A percentile compares a stretch with the other conserved stretches of the same genome.
phyloP scores from a whole-genome alignment of 177 flowering plant species.

The Vitis hybrid region DNA sequence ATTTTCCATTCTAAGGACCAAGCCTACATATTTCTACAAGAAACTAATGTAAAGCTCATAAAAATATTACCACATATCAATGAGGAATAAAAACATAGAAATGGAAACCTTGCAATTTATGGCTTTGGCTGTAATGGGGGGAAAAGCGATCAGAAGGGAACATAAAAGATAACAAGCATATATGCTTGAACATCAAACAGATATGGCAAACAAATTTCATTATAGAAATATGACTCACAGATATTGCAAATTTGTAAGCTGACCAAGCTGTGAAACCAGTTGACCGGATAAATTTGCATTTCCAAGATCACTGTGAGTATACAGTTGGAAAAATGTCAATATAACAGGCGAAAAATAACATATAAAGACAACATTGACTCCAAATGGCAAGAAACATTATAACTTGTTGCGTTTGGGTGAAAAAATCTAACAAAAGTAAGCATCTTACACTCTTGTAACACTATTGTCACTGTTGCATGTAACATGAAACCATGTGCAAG shows the following conservation, averaged over 20 bases:
- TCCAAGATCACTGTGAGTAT: slow-evolving; percentile 18
- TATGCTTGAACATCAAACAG: too few relatives aligned
- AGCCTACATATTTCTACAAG: too few relatives aligned
- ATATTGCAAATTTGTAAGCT: slow-evolving; percentile 12
- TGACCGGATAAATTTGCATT: slow-evolving; percentile 18
- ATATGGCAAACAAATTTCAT: background rate
- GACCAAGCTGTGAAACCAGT: slow-evolving; percentile 15
- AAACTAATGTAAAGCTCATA: too few relatives aligned
- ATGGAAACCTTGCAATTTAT: too few relatives aligned
- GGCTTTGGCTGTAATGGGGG: too few relatives aligned
- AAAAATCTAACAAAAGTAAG: background rate
- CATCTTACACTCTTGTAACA: slow-evolving; percentile 46
- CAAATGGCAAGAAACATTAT: background rate
- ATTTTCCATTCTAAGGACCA: too few relatives aligned
- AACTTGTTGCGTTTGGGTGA: background rate
- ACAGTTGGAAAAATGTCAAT: background rate
- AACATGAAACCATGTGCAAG: slow-evolving; percentile 56
- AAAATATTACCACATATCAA: too few relatives aligned
- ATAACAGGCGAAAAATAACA: background rate
- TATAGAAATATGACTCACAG: slow-evolving; percentile 4
- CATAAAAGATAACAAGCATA: too few relatives aligned
- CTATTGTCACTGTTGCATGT: slow-evolving; percentile 42
- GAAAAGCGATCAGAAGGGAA: too few relatives aligned
- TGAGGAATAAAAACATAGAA: too few relatives aligned
- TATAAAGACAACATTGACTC: background rate